Evolutionary conservation across 2,329 filamentous ascomycete genomes (phyloP).

Genomic region (Trichoderma koningiopsis): DNA sequence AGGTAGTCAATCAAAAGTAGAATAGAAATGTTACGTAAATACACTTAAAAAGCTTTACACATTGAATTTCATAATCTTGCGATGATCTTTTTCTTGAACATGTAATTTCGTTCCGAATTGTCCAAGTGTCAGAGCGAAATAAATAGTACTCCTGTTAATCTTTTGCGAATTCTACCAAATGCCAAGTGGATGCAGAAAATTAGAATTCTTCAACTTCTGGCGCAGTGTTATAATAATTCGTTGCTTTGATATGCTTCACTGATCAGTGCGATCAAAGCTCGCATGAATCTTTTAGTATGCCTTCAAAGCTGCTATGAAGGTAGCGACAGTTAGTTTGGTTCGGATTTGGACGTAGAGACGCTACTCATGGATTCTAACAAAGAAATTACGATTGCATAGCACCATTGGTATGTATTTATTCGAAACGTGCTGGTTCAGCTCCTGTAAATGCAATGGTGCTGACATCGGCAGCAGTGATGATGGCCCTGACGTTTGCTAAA

Average conservation of each 20-base stretch:
- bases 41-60: not conserved
- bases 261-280: not conserved
- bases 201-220: not conserved
- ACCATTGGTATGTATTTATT: too few relatives aligned
- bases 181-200: not conserved
- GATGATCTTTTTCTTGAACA: not conserved
- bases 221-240: not conserved
- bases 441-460: too few relatives aligned
- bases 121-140: not conserved
- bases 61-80: not conserved
- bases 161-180: not conserved
- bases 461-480: too few relatives aligned
- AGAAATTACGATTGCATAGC: too few relatives aligned
- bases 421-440: too few relatives aligned
- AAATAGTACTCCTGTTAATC: not conserved
- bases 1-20: not conserved
- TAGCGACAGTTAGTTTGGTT: not conserved
- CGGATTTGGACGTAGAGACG: too few relatives aligned
- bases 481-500: too few relatives aligned
- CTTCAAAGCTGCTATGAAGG: not conserved
- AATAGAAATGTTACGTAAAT: not conserved
- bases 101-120: not conserved
- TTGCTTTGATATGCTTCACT: not conserved
- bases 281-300: not conserved
- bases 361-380: too few relatives aligned